These are phyloP conservation scores for Firmiana major DNA, from an alignment of 345 rosid genomes.

Conservation along the genomic window DNA sequence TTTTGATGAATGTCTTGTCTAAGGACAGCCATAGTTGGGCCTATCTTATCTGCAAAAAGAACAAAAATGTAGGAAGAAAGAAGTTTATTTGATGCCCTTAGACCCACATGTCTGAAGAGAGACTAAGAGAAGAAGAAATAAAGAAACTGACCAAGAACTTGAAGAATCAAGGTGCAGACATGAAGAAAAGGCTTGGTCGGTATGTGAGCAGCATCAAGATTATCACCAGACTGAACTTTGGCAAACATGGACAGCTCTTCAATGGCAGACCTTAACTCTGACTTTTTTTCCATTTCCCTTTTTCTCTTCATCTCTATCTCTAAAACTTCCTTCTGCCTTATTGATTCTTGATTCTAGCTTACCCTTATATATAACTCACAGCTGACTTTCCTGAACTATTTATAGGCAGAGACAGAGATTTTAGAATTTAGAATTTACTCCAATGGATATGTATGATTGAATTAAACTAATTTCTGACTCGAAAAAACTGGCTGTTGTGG, in stretches of 20 bases:
- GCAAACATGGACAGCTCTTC: conserved; percentile 63
- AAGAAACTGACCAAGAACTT: conserved; percentile 75
- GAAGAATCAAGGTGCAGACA: conserved; percentile 62
- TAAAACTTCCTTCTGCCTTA: background rate
- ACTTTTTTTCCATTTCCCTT: conserved; percentile 60
- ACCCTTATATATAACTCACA: background rate
- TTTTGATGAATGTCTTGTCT: conserved; percentile 84
- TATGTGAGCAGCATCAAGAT: conserved; percentile 32
- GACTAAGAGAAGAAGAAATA: background rate
- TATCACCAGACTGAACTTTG: conserved; percentile 36
- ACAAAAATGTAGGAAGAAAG: conserved; percentile 11
- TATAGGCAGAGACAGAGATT: background rate
- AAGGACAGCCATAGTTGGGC: conserved; percentile 93
- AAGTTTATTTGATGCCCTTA: background rate
- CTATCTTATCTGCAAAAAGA: conserved; percentile 77
- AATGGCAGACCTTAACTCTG: conserved; percentile 72
- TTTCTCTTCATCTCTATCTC: conserved; percentile 57
- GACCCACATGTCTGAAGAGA: background rate
- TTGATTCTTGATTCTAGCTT: conserved; percentile 2
- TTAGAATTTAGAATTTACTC: conserved; percentile 1
- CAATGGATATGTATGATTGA: background rate
- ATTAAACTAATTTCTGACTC: background rate
- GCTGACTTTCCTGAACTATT: background rate
- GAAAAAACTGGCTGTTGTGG: background rate
- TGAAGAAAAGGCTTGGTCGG: conserved; percentile 67